Evolutionary conservation across 257 asterid species (phyloP), one percentile per base, ranked within the genome.

Genomic region (Rhazya stricta): DNA sequence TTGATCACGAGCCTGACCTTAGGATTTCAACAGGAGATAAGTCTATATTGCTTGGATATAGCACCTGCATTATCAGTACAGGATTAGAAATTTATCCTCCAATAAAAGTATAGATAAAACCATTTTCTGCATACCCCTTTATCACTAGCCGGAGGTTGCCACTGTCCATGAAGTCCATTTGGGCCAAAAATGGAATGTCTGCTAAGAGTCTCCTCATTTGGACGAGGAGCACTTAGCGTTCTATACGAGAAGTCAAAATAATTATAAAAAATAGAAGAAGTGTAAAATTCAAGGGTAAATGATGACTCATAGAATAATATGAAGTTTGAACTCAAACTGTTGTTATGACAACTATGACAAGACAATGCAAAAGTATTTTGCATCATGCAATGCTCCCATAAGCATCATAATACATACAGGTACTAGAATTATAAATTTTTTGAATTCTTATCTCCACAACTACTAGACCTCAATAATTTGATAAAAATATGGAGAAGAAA

Each of bases 141-240:
- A 76, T 80, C 73, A 65, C 81, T 88, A 81, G 85, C 79, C 58
- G 97, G 98, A 78, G 94, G 92, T 80, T 87, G 96, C 97, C 96
- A 88, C 75, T 86, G 91, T 76, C 96, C 96, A 73, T 71, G 85
- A 80, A 94, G 98, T 78, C 97, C 97, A 80, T 83, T 88, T 69
- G 97, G 97, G 74, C 97, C 97, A 84, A 94, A 85, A 83, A 94
- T 90, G 54, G 97, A 94, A 86, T 91, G 98, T 78, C 89, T 90
- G 77, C 89, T 83, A 78, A 94, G 96, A 76, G 97, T 91, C 85
- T 94, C 97, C 71, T 89, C 97, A 85, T 77, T 91, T 39, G 98
- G 90, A 25, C 86, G 96, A 57, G 89, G 92, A 71, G 88, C 71
- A 80, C 80, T 88, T 69, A 84, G 77, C 48, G 95, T 77, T 80